phyloP scores from a whole-genome alignment of 306 rosid species.

The Cucumis hystrix region DNA sequence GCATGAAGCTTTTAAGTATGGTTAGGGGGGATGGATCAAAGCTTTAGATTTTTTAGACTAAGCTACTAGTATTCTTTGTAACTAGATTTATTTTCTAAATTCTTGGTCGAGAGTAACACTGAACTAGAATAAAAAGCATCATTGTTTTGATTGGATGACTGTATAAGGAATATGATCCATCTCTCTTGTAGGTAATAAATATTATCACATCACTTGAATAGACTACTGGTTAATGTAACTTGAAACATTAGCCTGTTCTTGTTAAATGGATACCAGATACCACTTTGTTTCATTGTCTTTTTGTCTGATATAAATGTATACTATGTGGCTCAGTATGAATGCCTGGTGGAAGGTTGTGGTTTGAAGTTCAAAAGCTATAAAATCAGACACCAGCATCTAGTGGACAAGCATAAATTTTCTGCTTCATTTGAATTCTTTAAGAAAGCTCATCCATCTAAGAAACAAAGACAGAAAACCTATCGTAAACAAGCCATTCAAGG shows the following conservation, averaged over 20 bases:
- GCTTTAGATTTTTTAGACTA: neutral
- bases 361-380: conserved; percentile 74
- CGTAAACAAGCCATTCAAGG: conserved; percentile 30
- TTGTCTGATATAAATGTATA: neutral
- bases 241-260: neutral
- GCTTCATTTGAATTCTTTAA: conserved; percentile 62
- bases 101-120: neutral
- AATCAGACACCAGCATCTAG: conserved; percentile 76
- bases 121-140: neutral
- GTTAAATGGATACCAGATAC: neutral
- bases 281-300: neutral
- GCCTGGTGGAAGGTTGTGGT: conserved; percentile 79
- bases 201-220: neutral
- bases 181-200: neutral
- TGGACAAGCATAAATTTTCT: conserved; percentile 85
- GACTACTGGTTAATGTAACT: neutral
- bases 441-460: conserved; percentile 60
- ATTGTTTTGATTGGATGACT: neutral
- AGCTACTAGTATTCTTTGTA: neutral
- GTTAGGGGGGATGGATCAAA: neutral
- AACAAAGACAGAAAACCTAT: conserved; percentile 48
- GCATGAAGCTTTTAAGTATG: neutral
- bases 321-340: conserved; percentile 52
- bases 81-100: neutral
- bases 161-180: neutral